Evolutionary conservation across 352 stramenopile genomes (phyloP).

Genomic region (Elongisporangium undulatum): DNA sequence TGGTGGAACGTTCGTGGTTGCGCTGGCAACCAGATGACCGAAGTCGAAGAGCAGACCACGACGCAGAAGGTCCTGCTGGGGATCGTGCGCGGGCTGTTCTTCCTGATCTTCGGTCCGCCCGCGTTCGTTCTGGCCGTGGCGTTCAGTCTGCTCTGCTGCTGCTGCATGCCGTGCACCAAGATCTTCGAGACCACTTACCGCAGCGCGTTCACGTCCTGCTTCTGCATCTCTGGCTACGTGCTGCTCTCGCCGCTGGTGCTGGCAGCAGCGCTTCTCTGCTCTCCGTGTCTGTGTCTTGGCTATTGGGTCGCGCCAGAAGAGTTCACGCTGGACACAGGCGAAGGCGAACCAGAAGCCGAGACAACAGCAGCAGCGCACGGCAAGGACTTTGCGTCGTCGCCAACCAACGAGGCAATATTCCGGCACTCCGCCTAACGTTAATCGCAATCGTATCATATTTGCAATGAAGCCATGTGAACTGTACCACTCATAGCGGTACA

Average conservation of each 20-base stretch:
- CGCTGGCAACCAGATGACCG: slow-evolving; percentile 65
- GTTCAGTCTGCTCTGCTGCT: slow-evolving; percentile 57
- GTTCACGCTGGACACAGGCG: slow-evolving; percentile 2
- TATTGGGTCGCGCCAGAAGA: slow-evolving; percentile 10
- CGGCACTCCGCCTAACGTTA: slow-evolving; percentile 3
- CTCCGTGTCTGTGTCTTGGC: slow-evolving; percentile 10
- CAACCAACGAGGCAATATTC: slow-evolving; percentile 11
- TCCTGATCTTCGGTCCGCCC: slow-evolving; percentile 60
- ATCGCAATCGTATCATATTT: slow-evolving; percentile 1
- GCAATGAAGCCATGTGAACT: slow-evolving; percentile 1
- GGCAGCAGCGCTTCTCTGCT: slow-evolving; percentile 15
- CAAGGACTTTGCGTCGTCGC: slow-evolving; percentile 9
- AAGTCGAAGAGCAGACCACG: slow-evolving; percentile 40
- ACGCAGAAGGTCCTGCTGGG: slow-evolving; percentile 28
- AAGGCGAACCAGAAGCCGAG: not conserved
- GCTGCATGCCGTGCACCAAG: slow-evolving; percentile 55
- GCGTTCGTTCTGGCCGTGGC: slow-evolving; percentile 51
- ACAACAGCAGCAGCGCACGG: slow-evolving; percentile 10
- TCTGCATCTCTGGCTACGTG: slow-evolving; percentile 54
- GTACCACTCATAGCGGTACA: not conserved
- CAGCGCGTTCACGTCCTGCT: slow-evolving; percentile 58
- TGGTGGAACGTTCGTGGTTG: slow-evolving; percentile 81
- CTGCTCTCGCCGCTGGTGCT: slow-evolving; percentile 43
- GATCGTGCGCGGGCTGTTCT: slow-evolving; percentile 45
- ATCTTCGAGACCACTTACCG: slow-evolving; percentile 35